phyloP scores from a whole-genome alignment of 1,284 basidiomycete species.

The Fomitopsis betulina region DNA sequence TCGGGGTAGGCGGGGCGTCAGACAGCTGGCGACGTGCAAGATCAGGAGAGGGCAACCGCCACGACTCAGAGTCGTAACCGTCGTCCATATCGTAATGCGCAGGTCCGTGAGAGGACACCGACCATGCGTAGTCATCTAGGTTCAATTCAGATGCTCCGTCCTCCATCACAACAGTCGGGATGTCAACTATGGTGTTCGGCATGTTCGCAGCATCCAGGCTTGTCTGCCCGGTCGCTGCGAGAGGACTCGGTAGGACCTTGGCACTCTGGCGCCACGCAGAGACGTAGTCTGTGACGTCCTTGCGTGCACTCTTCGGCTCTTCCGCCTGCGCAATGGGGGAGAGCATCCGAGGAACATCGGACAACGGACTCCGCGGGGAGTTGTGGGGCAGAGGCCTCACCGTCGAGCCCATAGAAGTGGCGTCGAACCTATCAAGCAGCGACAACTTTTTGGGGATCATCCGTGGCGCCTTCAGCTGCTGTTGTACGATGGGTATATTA shows the following conservation, averaged over 20 bases:
- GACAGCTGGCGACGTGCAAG: slow-evolving; percentile 43
- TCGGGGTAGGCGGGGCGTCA: slow-evolving; percentile 41
- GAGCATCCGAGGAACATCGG: slow-evolving; percentile 31
- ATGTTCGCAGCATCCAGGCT: slow-evolving; percentile 50
- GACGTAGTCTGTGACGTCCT: slow-evolving; percentile 49
- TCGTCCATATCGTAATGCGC: slow-evolving; percentile 28
- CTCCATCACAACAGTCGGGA: slow-evolving; percentile 31
- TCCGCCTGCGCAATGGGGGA: slow-evolving; percentile 62
- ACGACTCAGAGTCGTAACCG: slow-evolving; percentile 22
- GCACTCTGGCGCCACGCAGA: slow-evolving; percentile 62
- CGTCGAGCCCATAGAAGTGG: slow-evolving; percentile 32
- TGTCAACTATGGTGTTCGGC: slow-evolving; percentile 37
- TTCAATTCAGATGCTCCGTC: slow-evolving; percentile 41
- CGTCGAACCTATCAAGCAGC: slow-evolving; percentile 58
- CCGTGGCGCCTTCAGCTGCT: slow-evolving; percentile 26
- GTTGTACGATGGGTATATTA: slow-evolving; percentile 21
- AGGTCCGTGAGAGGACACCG: slow-evolving; percentile 52
- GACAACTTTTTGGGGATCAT: slow-evolving; percentile 65
- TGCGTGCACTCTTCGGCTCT: slow-evolving; percentile 44
- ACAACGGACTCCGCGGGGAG: slow-evolving; percentile 24
- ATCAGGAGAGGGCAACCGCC: slow-evolving; percentile 35
- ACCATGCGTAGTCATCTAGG: slow-evolving; percentile 66
- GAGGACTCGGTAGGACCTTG: slow-evolving; percentile 39
- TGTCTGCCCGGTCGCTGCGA: slow-evolving; percentile 47
- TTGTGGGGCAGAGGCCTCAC: slow-evolving; percentile 20